Base-by-base conservation (phyloP, 169 alveolate species). In the Babesia sp. region DNA sequence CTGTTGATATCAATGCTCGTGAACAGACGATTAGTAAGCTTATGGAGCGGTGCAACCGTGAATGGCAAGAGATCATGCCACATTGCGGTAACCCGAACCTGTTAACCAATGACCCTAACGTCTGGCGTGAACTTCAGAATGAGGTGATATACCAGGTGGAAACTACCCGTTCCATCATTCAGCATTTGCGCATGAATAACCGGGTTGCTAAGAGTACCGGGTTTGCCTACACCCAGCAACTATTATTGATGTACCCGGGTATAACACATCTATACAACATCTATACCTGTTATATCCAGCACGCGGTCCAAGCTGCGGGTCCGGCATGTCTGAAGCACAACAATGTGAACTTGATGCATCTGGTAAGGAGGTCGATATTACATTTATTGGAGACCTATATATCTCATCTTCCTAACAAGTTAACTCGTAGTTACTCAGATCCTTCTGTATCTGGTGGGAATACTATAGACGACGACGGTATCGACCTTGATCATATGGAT, bases 261-360 rank as follows among this genome's bases (percentile, higher is more conserved):
- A 42, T 81, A 59, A 72, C 66, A 34, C 67, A 69, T 45, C 64
- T 81, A 16, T 81, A 81, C 50, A 44, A 63, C 55, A 44, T 71
- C 50, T 81, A 71, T 46, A 33, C 84, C 41, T 34, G 69, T 58
- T 64, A 63, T 48, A 81, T 81, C 57, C 84, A 71, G 33, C 42
- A 69, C 29, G 72, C 71, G 16, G 84, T 81, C 37, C 29, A 45
- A 44, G 39, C 72, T 14, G 72, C 67, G 2, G 89, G 89, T 22
- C 63, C 61, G 16, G 37, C 41, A 28, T 28, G 60, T 20, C 24
- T 81, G 44, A 81, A 81, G 42, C 83, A 81, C 50, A 71, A 46
- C 37, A 63, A 53, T 45, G 59, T 76, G 88, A 97, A 85, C 95
- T 93, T 45, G 87, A 89, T 57, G 94, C 94, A 39, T 71, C 79